A percentile compares a stretch with the other conserved stretches of the same genome.
Evolutionary conservation across 305 asterid species (phyloP).

Genomic region (Fraxinus albicans): DNA sequence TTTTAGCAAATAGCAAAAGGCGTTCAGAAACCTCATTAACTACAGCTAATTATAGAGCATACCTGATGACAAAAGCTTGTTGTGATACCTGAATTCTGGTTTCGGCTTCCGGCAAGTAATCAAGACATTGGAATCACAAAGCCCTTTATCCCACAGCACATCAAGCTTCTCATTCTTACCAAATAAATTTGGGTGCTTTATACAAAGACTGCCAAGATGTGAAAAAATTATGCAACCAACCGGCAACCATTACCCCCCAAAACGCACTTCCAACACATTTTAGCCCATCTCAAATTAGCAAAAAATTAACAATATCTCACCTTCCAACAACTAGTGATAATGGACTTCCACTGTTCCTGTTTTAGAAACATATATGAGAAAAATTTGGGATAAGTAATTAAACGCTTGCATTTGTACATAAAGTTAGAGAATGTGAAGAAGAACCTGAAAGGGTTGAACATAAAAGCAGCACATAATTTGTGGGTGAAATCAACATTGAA

Average conservation of each 20-base stretch:
- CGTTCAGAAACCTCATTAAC: neutral
- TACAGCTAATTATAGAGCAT: constrained; percentile 15
- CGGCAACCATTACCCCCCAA: constrained; percentile 12
- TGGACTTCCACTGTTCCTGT: constrained; percentile 74
- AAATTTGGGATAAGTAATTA: constrained; percentile 1
- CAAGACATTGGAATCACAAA: constrained; percentile 81
- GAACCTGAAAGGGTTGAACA: constrained; percentile 85
- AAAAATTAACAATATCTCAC: constrained; percentile 25
- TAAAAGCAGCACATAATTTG: constrained; percentile 84
- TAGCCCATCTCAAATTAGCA: neutral
- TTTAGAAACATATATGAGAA: constrained; percentile 18
- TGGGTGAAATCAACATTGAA: constrained; percentile 95
- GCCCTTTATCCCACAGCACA: constrained; percentile 90
- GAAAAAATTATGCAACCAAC: constrained; percentile 6
- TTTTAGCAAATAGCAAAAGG: neutral
- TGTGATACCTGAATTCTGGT: constrained; percentile 75
- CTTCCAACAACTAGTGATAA: constrained; percentile 91
- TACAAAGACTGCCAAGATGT: constrained; percentile 62
- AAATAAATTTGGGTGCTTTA: constrained; percentile 90
- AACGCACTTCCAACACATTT: constrained; percentile 7
- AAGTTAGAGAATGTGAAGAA: neutral
- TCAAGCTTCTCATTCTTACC: constrained; percentile 97
- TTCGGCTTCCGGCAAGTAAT: constrained; percentile 82
- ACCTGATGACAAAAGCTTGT: constrained; percentile 87
- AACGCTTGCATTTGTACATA: neutral